These are phyloP conservation scores for Astragalus glycyphyllos DNA, from an alignment of 306 rosid species.

Conservation along the genomic window DNA sequence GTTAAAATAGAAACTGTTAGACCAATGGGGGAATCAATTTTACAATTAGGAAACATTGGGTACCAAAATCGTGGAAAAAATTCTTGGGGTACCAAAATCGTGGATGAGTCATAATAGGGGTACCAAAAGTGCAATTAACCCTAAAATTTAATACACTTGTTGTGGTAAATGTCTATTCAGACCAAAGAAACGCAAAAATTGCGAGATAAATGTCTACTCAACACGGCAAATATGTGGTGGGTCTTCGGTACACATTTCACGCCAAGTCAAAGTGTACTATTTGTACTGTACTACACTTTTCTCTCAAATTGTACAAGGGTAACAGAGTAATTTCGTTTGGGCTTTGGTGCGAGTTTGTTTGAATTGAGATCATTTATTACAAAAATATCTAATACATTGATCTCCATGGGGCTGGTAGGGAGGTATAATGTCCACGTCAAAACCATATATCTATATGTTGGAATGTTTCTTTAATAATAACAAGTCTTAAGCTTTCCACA, in stretches of 20 bases:
- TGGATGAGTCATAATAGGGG: too few relatives aligned
- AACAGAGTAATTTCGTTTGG: constrained; percentile 22
- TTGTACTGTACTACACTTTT: constrained; percentile 32
- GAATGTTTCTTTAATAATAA: constrained; percentile 14
- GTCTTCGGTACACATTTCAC: neutral
- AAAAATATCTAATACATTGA: neutral
- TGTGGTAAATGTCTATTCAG: too few relatives aligned
- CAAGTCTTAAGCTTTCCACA: constrained; percentile 18
- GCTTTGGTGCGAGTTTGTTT: neutral
- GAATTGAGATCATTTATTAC: neutral
- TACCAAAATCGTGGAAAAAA: too few relatives aligned
- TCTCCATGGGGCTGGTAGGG: neutral
- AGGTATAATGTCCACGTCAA: constrained; percentile 20
- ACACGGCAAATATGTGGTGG: too few relatives aligned
- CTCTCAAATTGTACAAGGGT: constrained; percentile 34
- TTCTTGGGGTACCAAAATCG: too few relatives aligned
- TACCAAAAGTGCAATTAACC: too few relatives aligned
- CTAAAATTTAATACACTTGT: too few relatives aligned
- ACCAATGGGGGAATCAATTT: too few relatives aligned
- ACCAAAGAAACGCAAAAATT: too few relatives aligned
- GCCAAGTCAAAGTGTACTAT: neutral
- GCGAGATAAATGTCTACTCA: too few relatives aligned
- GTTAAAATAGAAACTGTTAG: too few relatives aligned
- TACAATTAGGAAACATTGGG: too few relatives aligned
- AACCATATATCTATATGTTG: neutral